phyloP scores from a whole-genome alignment of 31 red algal species.

The Odonthalia washingtoniensis region DNA sequence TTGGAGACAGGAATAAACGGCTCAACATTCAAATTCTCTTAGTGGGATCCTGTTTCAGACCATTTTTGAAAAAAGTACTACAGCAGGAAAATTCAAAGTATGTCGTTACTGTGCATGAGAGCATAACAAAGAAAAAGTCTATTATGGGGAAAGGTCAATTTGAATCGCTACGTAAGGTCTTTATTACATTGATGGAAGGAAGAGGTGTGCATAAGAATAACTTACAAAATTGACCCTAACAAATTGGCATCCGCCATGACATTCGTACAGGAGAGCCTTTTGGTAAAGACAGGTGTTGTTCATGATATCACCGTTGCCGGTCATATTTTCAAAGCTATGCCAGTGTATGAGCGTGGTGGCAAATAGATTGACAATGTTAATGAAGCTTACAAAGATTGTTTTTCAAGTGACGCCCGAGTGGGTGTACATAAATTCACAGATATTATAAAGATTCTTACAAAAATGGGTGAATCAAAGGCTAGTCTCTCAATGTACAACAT shows the following conservation, averaged over 20 bases:
- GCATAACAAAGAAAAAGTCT: neutral
- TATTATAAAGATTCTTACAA: neutral
- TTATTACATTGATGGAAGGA: neutral
- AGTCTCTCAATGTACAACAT: neutral
- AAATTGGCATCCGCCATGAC: neutral
- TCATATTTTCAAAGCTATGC: neutral
- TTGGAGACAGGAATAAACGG: neutral
- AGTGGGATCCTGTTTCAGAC: neutral
- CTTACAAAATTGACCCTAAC: neutral
- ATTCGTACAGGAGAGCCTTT: neutral
- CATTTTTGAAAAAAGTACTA: neutral
- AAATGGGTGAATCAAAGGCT: neutral
- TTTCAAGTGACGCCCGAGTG: neutral
- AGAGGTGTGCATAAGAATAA: neutral
- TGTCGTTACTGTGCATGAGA: neutral
- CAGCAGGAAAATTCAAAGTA: neutral
- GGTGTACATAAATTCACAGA: neutral
- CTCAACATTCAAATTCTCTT: neutral
- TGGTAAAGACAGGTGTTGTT: neutral
- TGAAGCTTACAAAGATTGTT: neutral
- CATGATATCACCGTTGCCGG: neutral
- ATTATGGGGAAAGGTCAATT: neutral
- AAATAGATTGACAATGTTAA: neutral
- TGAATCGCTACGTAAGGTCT: neutral
- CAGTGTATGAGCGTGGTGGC: neutral